Percentiles rank a stretch among this genome's conserved stretches.
phyloP scores from a whole-genome alignment of 257 asterid species.

The Solanum phureja region DNA sequence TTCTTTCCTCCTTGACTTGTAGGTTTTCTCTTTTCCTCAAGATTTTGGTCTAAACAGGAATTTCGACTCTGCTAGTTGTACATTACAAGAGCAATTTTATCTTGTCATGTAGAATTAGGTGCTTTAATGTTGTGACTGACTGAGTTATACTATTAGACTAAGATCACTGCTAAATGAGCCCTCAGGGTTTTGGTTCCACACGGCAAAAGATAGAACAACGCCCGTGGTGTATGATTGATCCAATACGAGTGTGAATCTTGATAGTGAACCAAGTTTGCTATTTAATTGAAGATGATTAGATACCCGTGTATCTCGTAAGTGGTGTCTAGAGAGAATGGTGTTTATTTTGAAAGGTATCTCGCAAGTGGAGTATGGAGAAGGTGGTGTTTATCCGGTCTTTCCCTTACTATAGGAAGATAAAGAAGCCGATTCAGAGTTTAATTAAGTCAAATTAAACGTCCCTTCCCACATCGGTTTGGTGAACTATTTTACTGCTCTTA shows the following conservation, averaged over 20 bases:
- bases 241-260: neutral
- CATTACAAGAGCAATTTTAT: neutral
- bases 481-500: neutral
- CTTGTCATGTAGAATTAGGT: neutral
- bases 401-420: too few species aligned
- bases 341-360: neutral
- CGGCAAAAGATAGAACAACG: neutral
- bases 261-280: neutral
- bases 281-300: too few species aligned
- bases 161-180: neutral
- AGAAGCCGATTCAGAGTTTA: fast-evolving
- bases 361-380: too few species aligned
- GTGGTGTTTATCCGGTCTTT: too few species aligned
- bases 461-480: neutral
- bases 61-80: neutral
- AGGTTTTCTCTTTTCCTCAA: neutral
- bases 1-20: neutral
- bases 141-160: neutral
- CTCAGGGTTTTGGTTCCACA: neutral
- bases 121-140: neutral
- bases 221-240: neutral
- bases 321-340: too few species aligned
- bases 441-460: neutral
- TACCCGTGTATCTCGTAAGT: neutral
- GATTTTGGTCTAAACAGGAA: neutral